Evolutionary conservation across 192 early-diverging fungal species (phyloP), one percentile per base, ranked within the genome.

Genomic region (Coemansia sp.): DNA sequence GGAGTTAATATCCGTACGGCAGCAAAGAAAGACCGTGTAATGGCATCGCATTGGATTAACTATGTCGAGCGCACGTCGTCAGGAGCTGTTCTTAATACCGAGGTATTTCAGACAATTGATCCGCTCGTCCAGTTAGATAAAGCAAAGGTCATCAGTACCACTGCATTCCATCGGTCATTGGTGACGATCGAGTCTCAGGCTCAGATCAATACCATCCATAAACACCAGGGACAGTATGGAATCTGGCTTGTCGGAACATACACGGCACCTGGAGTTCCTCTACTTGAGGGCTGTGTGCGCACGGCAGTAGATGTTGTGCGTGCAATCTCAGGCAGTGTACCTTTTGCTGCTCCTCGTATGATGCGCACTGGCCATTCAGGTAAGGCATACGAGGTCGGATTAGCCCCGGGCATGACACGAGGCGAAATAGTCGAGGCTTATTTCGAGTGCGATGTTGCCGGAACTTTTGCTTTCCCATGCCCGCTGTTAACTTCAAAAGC

Each of bases 161-260:
- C 86, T 0, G 53, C 55, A 46, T 87, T 88, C 67, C 85, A 78
- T 51, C 86, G 87, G n/a, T 83, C 86, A 30, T 75, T 87, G 21
- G 74, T 87, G 19, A 86, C 86, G 20, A 68, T 80, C 5, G 82
- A 78, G 9, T 87, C 87, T 19, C 82, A 84, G 71, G 68, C 58
- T 25, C 70, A 72, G 1, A 76, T 88, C 24, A 76, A 87, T 42
- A 67, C 63, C 8, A 31, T 88, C 7, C 71, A 86, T 58, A 29
- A 51, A 3, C 36, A 60, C 3, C 82, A 80, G 24, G 75, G 81
- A 20, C 55, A 68, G 20, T 50, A 65, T 22, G 67, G 68, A 3
- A 57, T 87, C n/a, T 87, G 83, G 82, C 62, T 87, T 24, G 87
- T 87, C 4, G 87, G 87, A 31, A 70, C 83, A 7, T 88, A 88